Base-by-base conservation (phyloP, 1,284 basidiomycete species). In the Ganoderma sinense region DNA sequence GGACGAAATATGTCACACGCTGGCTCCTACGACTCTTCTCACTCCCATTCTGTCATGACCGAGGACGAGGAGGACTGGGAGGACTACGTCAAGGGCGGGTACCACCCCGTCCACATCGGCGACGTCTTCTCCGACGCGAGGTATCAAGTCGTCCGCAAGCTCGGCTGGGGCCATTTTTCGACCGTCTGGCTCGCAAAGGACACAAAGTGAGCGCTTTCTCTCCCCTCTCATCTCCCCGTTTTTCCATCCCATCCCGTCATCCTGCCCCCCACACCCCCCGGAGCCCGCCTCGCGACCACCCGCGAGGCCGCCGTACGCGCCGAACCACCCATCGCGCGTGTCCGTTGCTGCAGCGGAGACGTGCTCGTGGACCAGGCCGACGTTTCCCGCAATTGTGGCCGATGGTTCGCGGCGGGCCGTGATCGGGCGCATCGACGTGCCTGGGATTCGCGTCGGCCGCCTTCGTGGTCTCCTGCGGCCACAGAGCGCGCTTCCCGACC, bases 101-200 rank as follows among this genome's bases (percentile, higher is more conserved):
- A 98, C 81, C 96, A 97, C 79, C 97, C 97, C 26, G 96, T 99
- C 65, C 93, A 97, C 80, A 96, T 99, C 72, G 97, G 97, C 77
- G 96, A 99, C 82, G 82, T 87, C 36, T 98, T 98, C 81, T 95
- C 94, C 67, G 91, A 96, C 74, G 94, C 90, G 11, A 85, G 97
- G 60, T 99, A 99, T 81, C 81, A 91, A 75, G 94, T 99, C 76
- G 96, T 98, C 68, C 86, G 97, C 73, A 99, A 99, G 82, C 91
- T 99, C 16, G 98, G 97, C 41, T 99, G 97, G 93, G 97, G 98
- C 56, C 98, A 99, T 82, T 99, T 99, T 82, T 95, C 93, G 1
- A 97, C 96, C 0, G 96, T 97, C 13, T 97, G 96, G 96, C 87
- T 97, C 0, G 95, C 95, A 39, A 91, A 90, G 77, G 96, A 97